Conservation (phyloP, 305 asterid genomes). For the Fraxinus greggii region DNA sequence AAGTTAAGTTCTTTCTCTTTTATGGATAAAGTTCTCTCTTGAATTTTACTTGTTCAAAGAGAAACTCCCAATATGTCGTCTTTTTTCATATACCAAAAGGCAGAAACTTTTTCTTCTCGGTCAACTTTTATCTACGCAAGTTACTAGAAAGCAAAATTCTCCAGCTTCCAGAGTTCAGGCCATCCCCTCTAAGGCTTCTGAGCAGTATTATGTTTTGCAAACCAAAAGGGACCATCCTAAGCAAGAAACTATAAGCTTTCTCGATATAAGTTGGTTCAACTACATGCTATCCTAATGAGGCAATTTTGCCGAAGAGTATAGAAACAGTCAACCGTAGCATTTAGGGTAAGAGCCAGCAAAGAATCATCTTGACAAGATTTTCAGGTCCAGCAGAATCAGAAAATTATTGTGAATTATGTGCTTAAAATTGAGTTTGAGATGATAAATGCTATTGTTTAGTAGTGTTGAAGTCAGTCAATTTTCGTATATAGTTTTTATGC, state of each 20-base stretch:
- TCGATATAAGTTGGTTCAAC: not conserved
- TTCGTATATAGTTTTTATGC: not conserved
- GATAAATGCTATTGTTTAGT: not conserved
- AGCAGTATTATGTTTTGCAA: not conserved
- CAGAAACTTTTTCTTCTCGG: not conserved
- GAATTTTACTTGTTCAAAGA: not conserved
- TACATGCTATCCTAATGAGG: not conserved
- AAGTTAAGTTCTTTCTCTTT: not conserved
- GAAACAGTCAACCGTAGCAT: not conserved
- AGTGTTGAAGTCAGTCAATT: not conserved
- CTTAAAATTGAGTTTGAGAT: conserved; percentile 11
- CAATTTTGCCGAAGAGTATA: not conserved
- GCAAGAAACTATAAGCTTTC: not conserved
- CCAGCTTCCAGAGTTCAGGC: not conserved
- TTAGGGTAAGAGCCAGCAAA: not conserved
- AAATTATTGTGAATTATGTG: conserved; percentile 10
- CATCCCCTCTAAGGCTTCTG: not conserved
- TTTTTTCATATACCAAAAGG: not conserved
- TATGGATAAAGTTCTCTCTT: not conserved
- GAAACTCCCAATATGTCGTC: not conserved
- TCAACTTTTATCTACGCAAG: not conserved
- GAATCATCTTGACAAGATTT: not conserved
- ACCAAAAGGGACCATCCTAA: not conserved
- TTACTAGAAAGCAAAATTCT: not conserved
- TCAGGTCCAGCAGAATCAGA: not conserved